Conservation (phyloP, 208 protist genomes). For the Kentomonas sorsogonicus region DNA sequence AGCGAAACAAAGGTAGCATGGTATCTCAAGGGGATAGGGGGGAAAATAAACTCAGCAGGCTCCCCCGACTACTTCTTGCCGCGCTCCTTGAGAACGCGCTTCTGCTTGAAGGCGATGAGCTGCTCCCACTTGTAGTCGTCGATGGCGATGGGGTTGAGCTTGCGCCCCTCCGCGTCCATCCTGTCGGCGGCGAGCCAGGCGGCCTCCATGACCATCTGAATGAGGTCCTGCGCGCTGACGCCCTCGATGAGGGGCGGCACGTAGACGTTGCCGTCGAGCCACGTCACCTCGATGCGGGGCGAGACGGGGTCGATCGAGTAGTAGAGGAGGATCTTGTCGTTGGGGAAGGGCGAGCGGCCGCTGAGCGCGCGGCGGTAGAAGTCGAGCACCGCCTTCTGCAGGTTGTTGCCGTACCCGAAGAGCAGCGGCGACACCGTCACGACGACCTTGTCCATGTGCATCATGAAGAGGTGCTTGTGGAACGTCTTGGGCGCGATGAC, state of each 20-base stretch:
- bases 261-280: constrained; percentile 83
- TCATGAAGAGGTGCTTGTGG: constrained; percentile 78
- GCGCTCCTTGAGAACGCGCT: constrained; percentile 48
- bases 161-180: constrained; percentile 74
- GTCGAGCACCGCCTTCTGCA: constrained; percentile 80
- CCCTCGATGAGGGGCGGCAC: constrained; percentile 82
- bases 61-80: constrained; percentile 37
- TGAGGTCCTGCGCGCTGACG: constrained; percentile 66
- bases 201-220: constrained; percentile 91
- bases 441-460: constrained; percentile 88
- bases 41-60: not conserved
- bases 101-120: constrained; percentile 86
- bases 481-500: constrained; percentile 75
- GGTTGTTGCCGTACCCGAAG: constrained; percentile 79
- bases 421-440: constrained; percentile 81
- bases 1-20: too few species aligned
- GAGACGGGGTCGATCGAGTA: constrained; percentile 84
- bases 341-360: constrained; percentile 69
- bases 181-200: constrained; percentile 83
- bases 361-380: constrained; percentile 86
- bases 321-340: constrained; percentile 84
- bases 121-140: constrained; percentile 91
- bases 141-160: constrained; percentile 80
- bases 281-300: constrained; percentile 86
- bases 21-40: too few species aligned